These are phyloP conservation scores for Clarkia xantiana DNA, from an alignment of 345 rosid genomes.

Conservation along the genomic window DNA sequence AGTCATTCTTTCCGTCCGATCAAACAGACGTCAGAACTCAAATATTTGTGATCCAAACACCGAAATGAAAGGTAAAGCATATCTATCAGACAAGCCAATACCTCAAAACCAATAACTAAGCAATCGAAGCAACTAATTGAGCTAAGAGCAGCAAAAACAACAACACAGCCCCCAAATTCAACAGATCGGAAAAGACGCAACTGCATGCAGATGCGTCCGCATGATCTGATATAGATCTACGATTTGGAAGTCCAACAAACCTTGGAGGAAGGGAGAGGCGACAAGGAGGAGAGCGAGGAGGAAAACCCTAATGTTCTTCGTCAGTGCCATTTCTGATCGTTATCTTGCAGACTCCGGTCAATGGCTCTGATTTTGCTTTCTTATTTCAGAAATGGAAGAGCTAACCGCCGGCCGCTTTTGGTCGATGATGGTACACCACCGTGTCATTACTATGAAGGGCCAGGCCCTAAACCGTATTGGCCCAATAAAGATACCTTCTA, in stretches of 20 bases:
- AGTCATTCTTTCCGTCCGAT: no score
- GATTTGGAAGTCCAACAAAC: neutral
- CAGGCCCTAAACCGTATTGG: no score
- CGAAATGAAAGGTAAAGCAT: neutral
- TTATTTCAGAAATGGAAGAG: no score
- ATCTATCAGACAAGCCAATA: neutral
- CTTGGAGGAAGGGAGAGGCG: conserved; percentile 2
- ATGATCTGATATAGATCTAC: conserved; percentile 1
- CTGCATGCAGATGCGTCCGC: neutral
- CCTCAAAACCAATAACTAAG: no score
- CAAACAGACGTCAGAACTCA: no score
- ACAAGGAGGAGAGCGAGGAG: conserved; percentile 5
- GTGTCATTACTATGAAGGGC: no score
- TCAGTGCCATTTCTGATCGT: conserved; percentile 1
- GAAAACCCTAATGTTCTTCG: conserved; percentile 3
- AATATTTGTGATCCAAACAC: no score
- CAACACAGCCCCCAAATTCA: neutral
- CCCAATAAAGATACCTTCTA: no score
- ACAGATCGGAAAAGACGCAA: neutral
- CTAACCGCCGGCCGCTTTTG: no score
- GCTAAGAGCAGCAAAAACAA: neutral
- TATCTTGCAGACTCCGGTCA: no score
- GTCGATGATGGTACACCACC: no score
- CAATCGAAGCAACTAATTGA: neutral
- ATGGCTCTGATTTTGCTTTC: no score